Base-by-base conservation (phyloP, 2,329 filamentous ascomycete species). In the Alternaria solani region DNA sequence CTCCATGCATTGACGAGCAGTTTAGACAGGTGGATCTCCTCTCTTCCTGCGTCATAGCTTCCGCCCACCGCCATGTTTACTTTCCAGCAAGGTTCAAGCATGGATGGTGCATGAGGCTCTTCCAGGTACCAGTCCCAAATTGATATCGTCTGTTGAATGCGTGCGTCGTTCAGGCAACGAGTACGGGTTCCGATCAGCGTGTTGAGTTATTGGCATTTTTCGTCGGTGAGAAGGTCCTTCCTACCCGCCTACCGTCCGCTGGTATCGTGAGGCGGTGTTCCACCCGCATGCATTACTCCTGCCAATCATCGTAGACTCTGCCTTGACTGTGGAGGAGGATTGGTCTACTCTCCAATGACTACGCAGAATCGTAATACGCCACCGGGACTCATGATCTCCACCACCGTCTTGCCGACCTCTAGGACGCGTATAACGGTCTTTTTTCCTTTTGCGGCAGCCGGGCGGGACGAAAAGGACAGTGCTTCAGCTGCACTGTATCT, bases 21-120 rank as follows among this genome's bases (percentile, higher is more conserved):
- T 66, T 68, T 62, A 59, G 59, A 62, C 55, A 51, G 52, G 55
- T 65, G 60, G 65, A 58, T 52, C 51, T 51, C 51, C 57, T 52
- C 51, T 51, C 51, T 54, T 62, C 55, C 54, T 59, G 68, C 65
- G 68, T 72, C 67, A 70, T 66, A 63, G 62, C 62, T 53, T 51
- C n/a, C 41, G 57, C 39, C 57, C 57, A 59, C 52, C 57, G 57
- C 57, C 43, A 39, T 56, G 32, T 57, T 64, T 61, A 44, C 46
- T 60, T 51, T 62, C 57, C 32, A 36, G 32, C 32, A 36, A 36
- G 32, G 32, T 36, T 36, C 11, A 62, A 61, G 34, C 66, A 66
- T 59, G 61, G 48, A 56, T 63, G 32, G 41, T 46, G 57, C 58
- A 62, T 58, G 52, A 61, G 60, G 60, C 60, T 63, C 60, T 56